These are phyloP conservation scores for Quercus variabilis DNA, from an alignment of 306 rosid genomes.

Conservation along the genomic window DNA sequence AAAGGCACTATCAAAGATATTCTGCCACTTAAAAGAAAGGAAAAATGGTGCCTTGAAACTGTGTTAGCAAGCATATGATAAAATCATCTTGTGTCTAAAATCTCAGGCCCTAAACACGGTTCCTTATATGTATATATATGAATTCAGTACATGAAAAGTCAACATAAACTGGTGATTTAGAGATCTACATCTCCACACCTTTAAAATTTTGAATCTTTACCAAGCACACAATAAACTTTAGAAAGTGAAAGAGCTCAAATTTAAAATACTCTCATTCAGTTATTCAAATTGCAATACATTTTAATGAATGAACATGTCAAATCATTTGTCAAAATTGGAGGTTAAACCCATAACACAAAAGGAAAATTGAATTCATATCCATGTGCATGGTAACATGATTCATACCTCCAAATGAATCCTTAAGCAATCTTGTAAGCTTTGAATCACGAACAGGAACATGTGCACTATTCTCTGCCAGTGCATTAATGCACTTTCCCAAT, in stretches of 20 bases:
- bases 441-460: slow-evolving; percentile 99
- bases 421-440: slow-evolving; percentile 90
- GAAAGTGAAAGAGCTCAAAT: background rate
- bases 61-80: background rate
- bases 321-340: slow-evolving; percentile 2
- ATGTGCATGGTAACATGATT: background rate
- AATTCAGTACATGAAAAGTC: background rate
- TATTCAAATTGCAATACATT: background rate
- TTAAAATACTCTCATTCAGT: background rate
- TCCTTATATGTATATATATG: background rate
- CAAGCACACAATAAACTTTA: background rate
- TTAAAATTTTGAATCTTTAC: background rate
- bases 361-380: slow-evolving; percentile 2
- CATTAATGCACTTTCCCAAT: slow-evolving; percentile 91
- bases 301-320: background rate
- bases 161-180: background rate
- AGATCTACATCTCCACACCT: background rate
- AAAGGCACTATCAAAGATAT: background rate
- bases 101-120: background rate
- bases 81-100: background rate
- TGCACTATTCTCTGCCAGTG: slow-evolving; percentile 89
- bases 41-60: background rate
- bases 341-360: background rate
- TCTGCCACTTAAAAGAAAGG: background rate
- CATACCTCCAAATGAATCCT: slow-evolving; percentile 97